Evolutionary conservation across 306 rosid genomes (phyloP).

Genomic region (Mimosa pudica): DNA sequence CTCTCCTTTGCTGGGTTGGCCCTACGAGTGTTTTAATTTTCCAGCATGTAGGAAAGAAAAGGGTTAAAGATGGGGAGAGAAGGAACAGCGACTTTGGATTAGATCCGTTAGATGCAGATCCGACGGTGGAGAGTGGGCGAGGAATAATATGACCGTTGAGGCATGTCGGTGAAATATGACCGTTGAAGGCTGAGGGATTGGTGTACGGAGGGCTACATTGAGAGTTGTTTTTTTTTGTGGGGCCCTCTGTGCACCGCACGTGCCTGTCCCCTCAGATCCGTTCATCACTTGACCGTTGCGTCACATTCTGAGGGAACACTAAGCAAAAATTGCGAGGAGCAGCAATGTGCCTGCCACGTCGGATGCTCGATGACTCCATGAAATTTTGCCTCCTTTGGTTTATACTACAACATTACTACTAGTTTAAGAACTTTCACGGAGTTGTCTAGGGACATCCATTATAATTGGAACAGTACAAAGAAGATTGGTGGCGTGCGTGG

Average conservation of each 20-base stretch:
- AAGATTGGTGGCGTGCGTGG: too few species aligned
- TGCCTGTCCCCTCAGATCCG: conserved; percentile 61
- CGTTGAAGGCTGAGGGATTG: conserved; percentile 57
- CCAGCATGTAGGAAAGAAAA: conserved; percentile 37
- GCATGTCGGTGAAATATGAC: conserved; percentile 75
- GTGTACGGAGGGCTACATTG: conserved; percentile 48
- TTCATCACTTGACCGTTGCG: conserved; percentile 67
- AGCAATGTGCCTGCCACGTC: conserved; percentile 2
- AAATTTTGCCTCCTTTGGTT: conserved; percentile 2
- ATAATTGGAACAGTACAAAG: too few species aligned
- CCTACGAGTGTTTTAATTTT: conserved; percentile 51
- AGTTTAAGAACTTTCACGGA: not conserved
- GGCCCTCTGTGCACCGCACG: conserved; percentile 44
- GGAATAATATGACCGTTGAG: conserved; percentile 60
- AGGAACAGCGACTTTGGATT: conserved; percentile 19
- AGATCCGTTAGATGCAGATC: conserved; percentile 63
- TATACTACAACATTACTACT: not conserved
- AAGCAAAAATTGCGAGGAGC: not conserved
- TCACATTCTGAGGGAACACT: not conserved
- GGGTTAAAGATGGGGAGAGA: conserved; percentile 35
- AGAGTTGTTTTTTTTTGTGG: not conserved
- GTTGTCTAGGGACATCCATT: too few species aligned
- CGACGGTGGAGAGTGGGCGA: conserved; percentile 41
- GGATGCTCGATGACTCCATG: not conserved
- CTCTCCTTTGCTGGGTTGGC: conserved; percentile 32